These are phyloP conservation scores for Podosphaera leucotricha DNA, from an alignment of 2,329 filamentous ascomycete genomes.

Conservation along the genomic window DNA sequence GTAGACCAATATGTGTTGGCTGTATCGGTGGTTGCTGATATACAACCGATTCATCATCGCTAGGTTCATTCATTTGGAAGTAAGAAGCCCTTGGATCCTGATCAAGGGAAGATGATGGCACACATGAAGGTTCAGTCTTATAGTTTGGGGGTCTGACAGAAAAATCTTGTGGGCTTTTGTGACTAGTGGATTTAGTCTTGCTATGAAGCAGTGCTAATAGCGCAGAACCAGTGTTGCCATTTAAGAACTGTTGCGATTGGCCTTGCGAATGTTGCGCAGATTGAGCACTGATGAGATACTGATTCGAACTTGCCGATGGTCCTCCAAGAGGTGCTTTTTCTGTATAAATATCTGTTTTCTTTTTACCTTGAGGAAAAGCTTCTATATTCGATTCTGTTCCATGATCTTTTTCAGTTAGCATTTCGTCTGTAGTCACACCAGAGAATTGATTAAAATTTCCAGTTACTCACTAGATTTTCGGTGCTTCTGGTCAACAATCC, in stretches of 20 bases:
- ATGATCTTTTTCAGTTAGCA: constrained; percentile 36
- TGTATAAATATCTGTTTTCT: constrained; percentile 3
- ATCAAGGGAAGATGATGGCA: constrained; percentile 34
- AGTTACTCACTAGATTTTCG: constrained; percentile 30
- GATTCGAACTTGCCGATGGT: constrained; percentile 25
- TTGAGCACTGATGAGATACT: constrained; percentile 30
- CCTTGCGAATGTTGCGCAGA: constrained; percentile 25
- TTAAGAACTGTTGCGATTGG: constrained; percentile 5
- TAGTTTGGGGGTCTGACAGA: constrained; percentile 31
- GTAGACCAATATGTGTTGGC: too few species aligned
- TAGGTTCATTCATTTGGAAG: constrained; percentile 17
- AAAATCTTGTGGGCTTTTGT: constrained; percentile 5
- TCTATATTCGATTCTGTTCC: constrained; percentile 9
- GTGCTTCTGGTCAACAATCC: constrained; percentile 69
- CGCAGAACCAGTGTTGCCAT: constrained; percentile 19
- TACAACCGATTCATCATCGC: constrained; percentile 9
- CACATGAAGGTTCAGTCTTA: constrained; percentile 22
- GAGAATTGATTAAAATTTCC: constrained; percentile 20
- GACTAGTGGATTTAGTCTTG: constrained; percentile 6
- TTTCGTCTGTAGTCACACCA: constrained; percentile 27
- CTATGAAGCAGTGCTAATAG: constrained; percentile 29
- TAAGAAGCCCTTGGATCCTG: constrained; percentile 27
- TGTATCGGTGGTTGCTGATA: constrained; percentile 10
- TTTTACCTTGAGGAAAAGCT: constrained; percentile 1
- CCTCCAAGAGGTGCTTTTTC: constrained; percentile 23